Base-by-base conservation (phyloP, 805 yeast genomes). In the Wickerhamia fluorescens region DNA sequence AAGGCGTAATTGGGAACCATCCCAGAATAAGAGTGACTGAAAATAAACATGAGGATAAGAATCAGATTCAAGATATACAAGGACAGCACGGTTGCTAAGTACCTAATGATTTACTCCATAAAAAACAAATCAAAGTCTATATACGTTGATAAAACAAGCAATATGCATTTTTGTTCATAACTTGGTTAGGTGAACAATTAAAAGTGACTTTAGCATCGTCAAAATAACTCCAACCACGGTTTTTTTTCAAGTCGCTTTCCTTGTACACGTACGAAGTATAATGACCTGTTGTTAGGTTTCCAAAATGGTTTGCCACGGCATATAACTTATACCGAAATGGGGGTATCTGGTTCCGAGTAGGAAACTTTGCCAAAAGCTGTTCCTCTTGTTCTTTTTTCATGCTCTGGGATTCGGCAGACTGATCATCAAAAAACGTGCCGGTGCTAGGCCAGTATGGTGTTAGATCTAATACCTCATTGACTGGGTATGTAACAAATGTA, bases 231-330 rank as follows among this genome's bases (percentile, higher is more conserved):
- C 95, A 87, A 2, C 77, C 80, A 31, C 61, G 59, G 22, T 47
- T 54, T 13, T 51, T 49, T 15, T 75, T 76, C 9, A 35, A 17
- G 27, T 54, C 60, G 24, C 52, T 51, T n/a, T 40, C 43, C 44
- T 84, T 84, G 47, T 75, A 60, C 4, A 84, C 89, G 47, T 66
- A 83, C 1, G 94, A 61, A 0, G 96, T 88, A 53, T 88, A 88
- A 53, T 88, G 96, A 0, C 96, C 96, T 6, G 88, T 82, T 23
- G 77, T 71, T 21, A 88, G 62, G 22, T 81, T 76, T 8, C 96
- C 96, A 37, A 59, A 75, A 53, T 88, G 96, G 40, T 84, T 77
- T 10, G 85, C 85, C 2, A 87, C 95, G 0, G 83, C 95, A 45
- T 73, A 80, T 14, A 88, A 53, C 36, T 72, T 72, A 51, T 87